Evolutionary conservation across 164 flowering plant genomes (phyloP).

Genomic region (Kalanchoe fedtschenkoi): DNA sequence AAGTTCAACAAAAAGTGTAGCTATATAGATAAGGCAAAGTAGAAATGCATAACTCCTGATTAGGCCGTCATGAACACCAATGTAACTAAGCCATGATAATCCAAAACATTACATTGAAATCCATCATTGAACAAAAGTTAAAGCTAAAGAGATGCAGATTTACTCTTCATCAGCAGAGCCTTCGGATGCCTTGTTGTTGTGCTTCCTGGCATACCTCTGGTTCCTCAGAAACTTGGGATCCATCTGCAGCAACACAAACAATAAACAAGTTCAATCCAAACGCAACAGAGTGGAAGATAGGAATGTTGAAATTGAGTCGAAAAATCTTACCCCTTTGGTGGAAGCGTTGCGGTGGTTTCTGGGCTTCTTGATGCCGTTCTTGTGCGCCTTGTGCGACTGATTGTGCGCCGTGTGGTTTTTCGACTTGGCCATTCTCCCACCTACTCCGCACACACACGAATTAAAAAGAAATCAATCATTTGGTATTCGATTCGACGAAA

Average conservation of each 20-base stretch:
- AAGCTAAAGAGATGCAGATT: too few species aligned
- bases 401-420: conserved; percentile 98
- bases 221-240: background rate
- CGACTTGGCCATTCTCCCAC: conserved; percentile 99
- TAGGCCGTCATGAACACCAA: too few species aligned
- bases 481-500: too few species aligned
- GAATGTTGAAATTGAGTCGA: background rate
- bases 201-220: conserved; percentile 4
- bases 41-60: too few species aligned
- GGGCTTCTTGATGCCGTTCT: conserved; percentile 96
- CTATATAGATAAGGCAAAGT: too few species aligned
- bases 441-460: too few species aligned
- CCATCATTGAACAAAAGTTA: too few species aligned
- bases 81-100: too few species aligned
- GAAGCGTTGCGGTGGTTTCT: conserved; percentile 76
- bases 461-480: too few species aligned
- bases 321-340: conserved; percentile 74
- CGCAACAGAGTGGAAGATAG: background rate
- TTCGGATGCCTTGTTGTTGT: background rate
- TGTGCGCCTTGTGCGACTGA: conserved; percentile 91
- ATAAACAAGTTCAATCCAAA: background rate
- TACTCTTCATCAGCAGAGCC: conserved; percentile 2
- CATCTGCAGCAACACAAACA: background rate
- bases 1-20: too few species aligned
- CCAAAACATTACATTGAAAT: too few species aligned